Conservation (phyloP, 176 grass and related monocot species). For the Hyparrhenia diplandra region DNA sequence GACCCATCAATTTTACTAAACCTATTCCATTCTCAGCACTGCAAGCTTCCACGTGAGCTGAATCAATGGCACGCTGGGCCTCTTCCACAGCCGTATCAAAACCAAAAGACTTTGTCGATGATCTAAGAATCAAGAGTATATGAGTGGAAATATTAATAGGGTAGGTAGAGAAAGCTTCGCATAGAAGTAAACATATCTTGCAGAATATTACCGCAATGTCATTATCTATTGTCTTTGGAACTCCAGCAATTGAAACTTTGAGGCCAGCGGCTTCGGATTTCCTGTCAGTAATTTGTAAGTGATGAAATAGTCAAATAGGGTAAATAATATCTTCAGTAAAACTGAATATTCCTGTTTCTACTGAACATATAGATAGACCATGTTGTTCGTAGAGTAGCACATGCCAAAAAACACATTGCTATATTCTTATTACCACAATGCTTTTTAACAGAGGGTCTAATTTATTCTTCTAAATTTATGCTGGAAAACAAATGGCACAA, state of each 20-base stretch:
- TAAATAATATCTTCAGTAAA: not conserved
- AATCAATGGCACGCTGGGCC: constrained; percentile 85
- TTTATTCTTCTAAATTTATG: not conserved
- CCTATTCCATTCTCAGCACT: constrained; percentile 96
- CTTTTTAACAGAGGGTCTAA: not conserved
- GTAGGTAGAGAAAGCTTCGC: not conserved
- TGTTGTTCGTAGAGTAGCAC: not conserved
- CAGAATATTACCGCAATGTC: constrained; percentile 77
- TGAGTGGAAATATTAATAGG: constrained; percentile 8
- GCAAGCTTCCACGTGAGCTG: constrained; percentile 91
- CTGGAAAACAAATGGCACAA: not conserved
- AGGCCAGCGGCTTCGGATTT: constrained; percentile 73
- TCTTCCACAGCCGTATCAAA: constrained; percentile 95
- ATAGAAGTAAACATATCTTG: not conserved
- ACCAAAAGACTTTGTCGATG: constrained; percentile 98
- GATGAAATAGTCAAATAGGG: not conserved
- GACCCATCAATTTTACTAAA: constrained; percentile 93
- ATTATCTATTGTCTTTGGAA: constrained; percentile 99
- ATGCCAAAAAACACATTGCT: not conserved
- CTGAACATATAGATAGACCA: not conserved
- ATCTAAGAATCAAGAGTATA: constrained; percentile 50
- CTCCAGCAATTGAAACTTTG: constrained; percentile 70
- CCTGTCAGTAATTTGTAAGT: constrained; percentile 42
- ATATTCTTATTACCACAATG: not conserved
- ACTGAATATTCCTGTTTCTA: not conserved